Base-by-base conservation (phyloP, 257 asterid genomes). In the Fraxinus americana region DNA sequence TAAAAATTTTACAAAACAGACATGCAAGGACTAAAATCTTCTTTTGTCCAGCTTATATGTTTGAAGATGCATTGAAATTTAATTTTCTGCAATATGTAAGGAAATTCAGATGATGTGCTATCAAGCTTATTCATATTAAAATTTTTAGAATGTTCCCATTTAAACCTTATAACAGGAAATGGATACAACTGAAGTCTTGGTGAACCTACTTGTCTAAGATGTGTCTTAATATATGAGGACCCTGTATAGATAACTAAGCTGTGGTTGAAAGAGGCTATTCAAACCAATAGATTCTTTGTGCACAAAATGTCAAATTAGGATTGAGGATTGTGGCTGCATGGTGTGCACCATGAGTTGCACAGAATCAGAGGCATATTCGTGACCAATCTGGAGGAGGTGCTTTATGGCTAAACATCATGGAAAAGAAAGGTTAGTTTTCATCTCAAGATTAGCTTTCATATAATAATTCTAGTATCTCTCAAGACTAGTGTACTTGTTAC, bases 391-490 rank as follows among this genome's bases (percentile, higher is more conserved):
- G 67, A 16, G 9, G 36, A 72, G 54, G 73, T 73, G 50, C 65
- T 75, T 67, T 69, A 32, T 38, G 10, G 0, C 43, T 68, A 71
- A 67, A 74, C 61, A 14, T 27, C 71, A 36, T 50, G 57, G 66
- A 17, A 59, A 52, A 77, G 65, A 32, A 38, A 19, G 45, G 32
- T 76, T 83, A 75, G 76, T 70, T 41, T 80, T 71, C 76, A 74
- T 77, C 67, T 75, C 77, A 63, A 13, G 79, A 35, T 5, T 35
- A 35, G 7, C 8, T 5, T 35, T 35, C 39, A 35, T 35, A 35
- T 35, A 7, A 35, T 10, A 38, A 80, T 82, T 80, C 86, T 76
- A 45, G 78, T 83, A 78, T 82, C 83, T 74, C 78, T 82, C 85
- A 75, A 72, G 43, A 16, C 25, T 59, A 14, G 80, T 81, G 81